Evolutionary conservation across 2,329 filamentous ascomycete genomes (phyloP).

Genomic region (Penicillium fuscoglaucum): DNA sequence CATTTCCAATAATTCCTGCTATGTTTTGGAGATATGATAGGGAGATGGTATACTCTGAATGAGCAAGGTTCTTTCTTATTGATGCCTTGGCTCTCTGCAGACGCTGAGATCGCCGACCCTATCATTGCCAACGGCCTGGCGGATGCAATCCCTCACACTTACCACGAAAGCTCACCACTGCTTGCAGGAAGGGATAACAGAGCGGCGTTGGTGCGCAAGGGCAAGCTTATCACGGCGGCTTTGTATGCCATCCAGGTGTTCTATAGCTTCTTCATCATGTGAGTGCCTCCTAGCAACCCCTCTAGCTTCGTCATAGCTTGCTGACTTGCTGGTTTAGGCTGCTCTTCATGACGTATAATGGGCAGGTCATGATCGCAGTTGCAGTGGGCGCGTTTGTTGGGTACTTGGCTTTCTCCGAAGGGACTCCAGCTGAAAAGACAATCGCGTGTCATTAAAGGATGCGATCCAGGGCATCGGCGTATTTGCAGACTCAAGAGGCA

Average conservation of each 20-base stretch:
- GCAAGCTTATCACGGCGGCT: constrained; percentile 74
- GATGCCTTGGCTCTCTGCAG: constrained; percentile 33
- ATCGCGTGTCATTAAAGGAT: constrained; percentile 80
- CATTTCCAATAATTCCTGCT: not conserved
- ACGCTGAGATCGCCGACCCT: constrained; percentile 37
- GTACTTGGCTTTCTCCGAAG: constrained; percentile 76
- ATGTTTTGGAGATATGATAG: constrained; percentile 2
- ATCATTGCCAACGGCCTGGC: constrained; percentile 27
- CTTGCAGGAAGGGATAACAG: constrained; percentile 70
- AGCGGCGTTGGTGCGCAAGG: constrained; percentile 62
- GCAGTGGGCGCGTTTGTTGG: constrained; percentile 85
- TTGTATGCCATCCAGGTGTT: constrained; percentile 94
- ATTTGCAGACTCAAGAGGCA: not conserved
- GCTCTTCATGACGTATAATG: constrained; percentile 99
- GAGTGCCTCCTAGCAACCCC: constrained; percentile 47
- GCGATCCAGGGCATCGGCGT: not conserved
- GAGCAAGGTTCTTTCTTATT: constrained; percentile 30
- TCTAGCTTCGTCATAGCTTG: not conserved
- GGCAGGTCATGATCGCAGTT: constrained; percentile 93
- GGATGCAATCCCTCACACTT: constrained; percentile 21
- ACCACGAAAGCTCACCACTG: constrained; percentile 67
- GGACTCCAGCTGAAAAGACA: constrained; percentile 72
- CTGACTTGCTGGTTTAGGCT: constrained; percentile 62
- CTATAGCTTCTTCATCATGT: constrained; percentile 99
- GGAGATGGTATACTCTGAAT: constrained; percentile 20